Evolutionary conservation across 345 rosid species (phyloP), one percentile per base, ranked within the genome.

Genomic region (Brassica rapa): DNA sequence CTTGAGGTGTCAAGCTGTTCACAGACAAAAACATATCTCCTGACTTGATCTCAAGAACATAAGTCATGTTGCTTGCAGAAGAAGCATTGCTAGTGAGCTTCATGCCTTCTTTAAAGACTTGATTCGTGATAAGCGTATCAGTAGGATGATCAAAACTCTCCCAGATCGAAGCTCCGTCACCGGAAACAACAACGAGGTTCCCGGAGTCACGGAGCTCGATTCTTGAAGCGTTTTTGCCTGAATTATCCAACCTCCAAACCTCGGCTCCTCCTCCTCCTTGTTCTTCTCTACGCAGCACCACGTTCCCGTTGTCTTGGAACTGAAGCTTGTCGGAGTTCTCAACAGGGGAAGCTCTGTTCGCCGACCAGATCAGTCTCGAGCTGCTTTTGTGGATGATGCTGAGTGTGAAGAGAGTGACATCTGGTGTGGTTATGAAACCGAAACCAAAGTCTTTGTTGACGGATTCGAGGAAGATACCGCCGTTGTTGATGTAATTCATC

Each of bases 131-230:
- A 21, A 95, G 83, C 19, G 98, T 88, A 60, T 95, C 84, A 0
- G 94, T 82, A 0, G 99, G 99, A 87, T 95, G 93, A 70, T 85
- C 76, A 77, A 95, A 95, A 69, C 99, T 93, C 87, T 91, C 90
- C 99, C 99, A 95, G 5, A 85, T 77, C 8, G 53, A 62, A 81
- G 35, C 62, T 23, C 80, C 77, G 7, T 78, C 87, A 49, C 63
- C 61, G 4, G 91, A 90, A 33, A 85, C 83, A 82, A 89, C 79
- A 10, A 85, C 94, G 80, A 95, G 77, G 65, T 95, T 95, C 6
- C 99, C 99, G 0, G 98, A 89, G 76, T 93, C 90, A 79, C 55
- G 88, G 77, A 95, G 70, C 76, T 88, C 91, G 29, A 93, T 86
- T 5, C 88, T 87, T 51, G 97, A 86, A 75, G 82, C 94, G 11